Percentiles rank a stretch among this genome's conserved stretches.
Evolutionary conservation across 768 basidiomycete species (phyloP).

Genomic region (Pleurotus pulmonarius): DNA sequence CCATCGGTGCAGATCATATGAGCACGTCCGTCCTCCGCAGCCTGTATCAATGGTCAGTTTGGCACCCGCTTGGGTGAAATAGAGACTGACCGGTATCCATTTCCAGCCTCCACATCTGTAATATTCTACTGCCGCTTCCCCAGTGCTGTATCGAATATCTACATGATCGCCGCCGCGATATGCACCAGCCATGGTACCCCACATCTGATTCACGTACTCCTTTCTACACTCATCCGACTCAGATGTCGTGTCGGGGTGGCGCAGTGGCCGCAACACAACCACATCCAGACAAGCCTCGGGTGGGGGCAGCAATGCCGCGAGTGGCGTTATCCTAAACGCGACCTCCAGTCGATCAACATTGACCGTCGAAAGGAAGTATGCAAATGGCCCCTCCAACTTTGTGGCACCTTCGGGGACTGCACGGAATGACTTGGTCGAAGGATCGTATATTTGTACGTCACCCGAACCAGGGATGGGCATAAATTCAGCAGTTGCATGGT

Average conservation of each 20-base stretch:
- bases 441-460: slow-evolving; percentile 61
- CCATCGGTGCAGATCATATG: slow-evolving; percentile 83
- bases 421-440: slow-evolving; percentile 38
- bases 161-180: slow-evolving; percentile 77
- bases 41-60: slow-evolving; percentile 32
- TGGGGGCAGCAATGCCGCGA: slow-evolving; percentile 43
- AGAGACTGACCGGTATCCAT: slow-evolving; percentile 72
- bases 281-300: slow-evolving; percentile 60
- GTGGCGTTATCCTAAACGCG: slow-evolving; percentile 72
- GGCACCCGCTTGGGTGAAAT: not conserved
- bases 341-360: slow-evolving; percentile 88
- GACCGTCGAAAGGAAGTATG: slow-evolving; percentile 79
- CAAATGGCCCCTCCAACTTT: slow-evolving; percentile 69
- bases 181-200: slow-evolving; percentile 58
- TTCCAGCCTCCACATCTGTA: slow-evolving; percentile 78
- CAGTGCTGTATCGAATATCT: slow-evolving; percentile 51
- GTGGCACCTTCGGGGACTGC: slow-evolving; percentile 29
- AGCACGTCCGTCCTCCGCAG: slow-evolving; percentile 52
- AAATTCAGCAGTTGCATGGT: slow-evolving; percentile 54
- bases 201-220: slow-evolving; percentile 50
- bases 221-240: slow-evolving; percentile 41
- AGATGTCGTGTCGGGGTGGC: slow-evolving; percentile 42
- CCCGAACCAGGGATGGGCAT: slow-evolving; percentile 36
- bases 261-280: slow-evolving; percentile 68
- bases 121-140: slow-evolving; percentile 68